A percentile compares a stretch with the other conserved stretches of the same genome.
Evolutionary conservation across 2,329 filamentous ascomycete genomes (phyloP).

Genomic region (Clonostachys rhizophaga): DNA sequence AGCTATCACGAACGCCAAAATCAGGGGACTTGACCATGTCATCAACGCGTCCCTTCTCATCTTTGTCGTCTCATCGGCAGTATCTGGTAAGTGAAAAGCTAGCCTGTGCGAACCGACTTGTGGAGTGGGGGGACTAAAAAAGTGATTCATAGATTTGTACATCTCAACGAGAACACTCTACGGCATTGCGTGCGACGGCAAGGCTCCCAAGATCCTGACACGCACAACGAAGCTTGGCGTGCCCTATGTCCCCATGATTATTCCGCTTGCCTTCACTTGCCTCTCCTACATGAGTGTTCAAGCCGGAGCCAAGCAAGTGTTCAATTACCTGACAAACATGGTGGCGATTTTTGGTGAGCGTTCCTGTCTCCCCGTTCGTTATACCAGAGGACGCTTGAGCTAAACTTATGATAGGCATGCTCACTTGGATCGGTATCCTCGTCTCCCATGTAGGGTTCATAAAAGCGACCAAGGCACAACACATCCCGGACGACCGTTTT

Average conservation of each 20-base stretch:
- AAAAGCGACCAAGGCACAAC: constrained; percentile 60
- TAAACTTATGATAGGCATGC: constrained; percentile 37
- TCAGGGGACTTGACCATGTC: constrained; percentile 37
- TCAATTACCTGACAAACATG: constrained; percentile 55
- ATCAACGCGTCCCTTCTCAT: constrained; percentile 56
- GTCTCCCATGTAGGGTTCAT: constrained; percentile 68
- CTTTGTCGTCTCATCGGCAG: constrained; percentile 47
- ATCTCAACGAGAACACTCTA: constrained; percentile 42
- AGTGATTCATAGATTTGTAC: constrained; percentile 30
- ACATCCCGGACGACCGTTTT: constrained; percentile 58
- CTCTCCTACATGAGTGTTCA: constrained; percentile 59
- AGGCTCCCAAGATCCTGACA: constrained; percentile 32
- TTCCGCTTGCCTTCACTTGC: constrained; percentile 50
- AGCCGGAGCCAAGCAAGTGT: constrained; percentile 53
- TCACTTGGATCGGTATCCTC: constrained; percentile 64
- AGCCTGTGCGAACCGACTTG: too few species aligned
- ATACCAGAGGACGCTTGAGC: too few species aligned
- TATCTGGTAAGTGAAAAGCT: too few species aligned
- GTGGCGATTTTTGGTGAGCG: constrained; percentile 45
- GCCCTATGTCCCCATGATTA: constrained; percentile 19
- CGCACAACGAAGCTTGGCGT: constrained; percentile 18
- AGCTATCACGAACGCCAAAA: constrained; percentile 42
- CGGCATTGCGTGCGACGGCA: constrained; percentile 32
- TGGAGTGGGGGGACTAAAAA: too few species aligned
- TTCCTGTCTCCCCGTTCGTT: too few species aligned